A percentile compares a stretch with the other conserved stretches of the same genome.
Evolutionary conservation across 768 basidiomycete species (phyloP).

Genomic region (Suillus subaureus): DNA sequence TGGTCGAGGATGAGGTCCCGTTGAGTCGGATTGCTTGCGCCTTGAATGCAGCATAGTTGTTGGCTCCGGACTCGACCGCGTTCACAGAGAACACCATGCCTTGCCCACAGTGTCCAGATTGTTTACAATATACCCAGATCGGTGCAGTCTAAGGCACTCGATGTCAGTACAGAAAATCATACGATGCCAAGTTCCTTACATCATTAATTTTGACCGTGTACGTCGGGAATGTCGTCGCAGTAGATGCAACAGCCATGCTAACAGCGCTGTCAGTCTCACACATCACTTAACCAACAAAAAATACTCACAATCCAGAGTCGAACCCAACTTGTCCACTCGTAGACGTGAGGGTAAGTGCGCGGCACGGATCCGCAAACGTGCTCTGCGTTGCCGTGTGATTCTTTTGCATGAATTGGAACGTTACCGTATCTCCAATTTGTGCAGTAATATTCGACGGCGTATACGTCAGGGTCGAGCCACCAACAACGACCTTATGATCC

Average conservation of each 20-base stretch:
- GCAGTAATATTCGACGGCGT: conserved; percentile 49
- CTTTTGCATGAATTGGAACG: conserved; percentile 45
- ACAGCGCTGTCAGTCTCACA: neutral
- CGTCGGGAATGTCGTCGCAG: conserved; percentile 50
- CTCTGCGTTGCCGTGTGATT: conserved; percentile 53
- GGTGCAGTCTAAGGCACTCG: conserved; percentile 43
- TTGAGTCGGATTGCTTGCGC: conserved; percentile 47
- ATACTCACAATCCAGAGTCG: conserved; percentile 49
- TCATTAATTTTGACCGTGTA: conserved; percentile 58
- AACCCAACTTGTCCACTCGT: conserved; percentile 48
- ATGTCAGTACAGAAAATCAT: neutral
- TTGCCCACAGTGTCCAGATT: conserved; percentile 50
- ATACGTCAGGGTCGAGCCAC: conserved; percentile 42
- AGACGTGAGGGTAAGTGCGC: conserved; percentile 43
- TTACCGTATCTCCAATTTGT: conserved; percentile 47
- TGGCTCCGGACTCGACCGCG: conserved; percentile 49
- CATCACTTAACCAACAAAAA: neutral
- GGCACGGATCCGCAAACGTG: conserved; percentile 38
- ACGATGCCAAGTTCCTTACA: conserved; percentile 25
- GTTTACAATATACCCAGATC: conserved; percentile 59
- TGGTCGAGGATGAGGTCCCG: conserved; percentile 23
- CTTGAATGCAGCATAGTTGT: conserved; percentile 56
- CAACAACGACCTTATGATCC: conserved; percentile 47
- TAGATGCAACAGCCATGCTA: conserved; percentile 51
- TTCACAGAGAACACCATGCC: conserved; percentile 68